Conservation (phyloP, 1,284 basidiomycete genomes). For the Puccinia polysora region DNA sequence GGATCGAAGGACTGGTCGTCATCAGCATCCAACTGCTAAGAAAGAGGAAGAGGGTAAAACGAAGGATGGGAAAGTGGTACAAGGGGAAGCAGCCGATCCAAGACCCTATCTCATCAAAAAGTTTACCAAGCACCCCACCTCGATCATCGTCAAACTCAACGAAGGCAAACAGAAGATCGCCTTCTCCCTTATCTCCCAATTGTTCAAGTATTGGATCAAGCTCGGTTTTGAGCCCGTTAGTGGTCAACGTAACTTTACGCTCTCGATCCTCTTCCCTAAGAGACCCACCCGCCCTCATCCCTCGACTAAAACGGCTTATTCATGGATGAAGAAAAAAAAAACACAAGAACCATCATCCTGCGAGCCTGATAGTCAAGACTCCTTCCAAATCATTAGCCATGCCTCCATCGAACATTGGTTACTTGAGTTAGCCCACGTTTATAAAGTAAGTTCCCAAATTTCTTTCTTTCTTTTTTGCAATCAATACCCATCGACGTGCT, state of each 20-base stretch:
- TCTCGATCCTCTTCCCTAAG: conserved; percentile 22
- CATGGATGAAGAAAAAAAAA: not conserved
- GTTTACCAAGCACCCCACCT: not conserved
- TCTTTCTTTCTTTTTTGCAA: not conserved
- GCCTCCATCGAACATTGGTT: conserved; percentile 18
- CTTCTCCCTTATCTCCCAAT: conserved; percentile 5
- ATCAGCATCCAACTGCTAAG: not conserved
- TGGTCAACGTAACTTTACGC: conserved; percentile 15
- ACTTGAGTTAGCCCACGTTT: not conserved
- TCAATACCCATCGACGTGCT: not conserved
- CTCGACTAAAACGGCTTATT: not conserved
- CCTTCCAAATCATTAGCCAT: not conserved
- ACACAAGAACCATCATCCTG: not conserved
- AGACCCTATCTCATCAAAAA: conserved; percentile 13
- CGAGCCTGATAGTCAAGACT: not conserved
- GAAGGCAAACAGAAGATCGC: conserved; percentile 22
- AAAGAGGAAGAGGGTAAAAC: not conserved
- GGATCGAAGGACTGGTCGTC: not conserved
- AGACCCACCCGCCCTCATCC: not conserved
- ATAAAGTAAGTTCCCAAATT: conserved; percentile 4
- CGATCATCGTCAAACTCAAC: conserved; percentile 13
- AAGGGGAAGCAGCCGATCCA: not conserved
- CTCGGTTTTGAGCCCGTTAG: conserved; percentile 30
- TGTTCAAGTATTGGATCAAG: conserved; percentile 32
- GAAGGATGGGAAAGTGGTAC: not conserved